Conservation (phyloP, 2,329 filamentous ascomycete genomes). For the Chaetomiaceae sp. region DNA sequence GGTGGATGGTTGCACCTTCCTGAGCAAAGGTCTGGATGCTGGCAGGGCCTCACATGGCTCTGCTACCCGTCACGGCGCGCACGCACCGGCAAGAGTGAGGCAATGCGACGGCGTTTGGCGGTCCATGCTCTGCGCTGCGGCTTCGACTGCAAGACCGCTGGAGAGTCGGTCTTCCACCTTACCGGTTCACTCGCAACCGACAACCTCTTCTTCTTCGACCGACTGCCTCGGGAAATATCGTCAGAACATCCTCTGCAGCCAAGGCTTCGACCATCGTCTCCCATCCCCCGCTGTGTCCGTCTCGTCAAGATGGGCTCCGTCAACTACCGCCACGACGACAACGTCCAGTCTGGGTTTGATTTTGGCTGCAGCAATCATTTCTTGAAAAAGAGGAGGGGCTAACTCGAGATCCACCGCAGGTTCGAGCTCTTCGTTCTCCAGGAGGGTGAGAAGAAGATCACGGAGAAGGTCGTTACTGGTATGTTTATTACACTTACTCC, state of each 20-base stretch:
- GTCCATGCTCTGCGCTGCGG: no score
- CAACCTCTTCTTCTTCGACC: neutral
- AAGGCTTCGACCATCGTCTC: neutral
- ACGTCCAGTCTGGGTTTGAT: conserved; percentile 29
- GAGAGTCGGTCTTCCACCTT: no score
- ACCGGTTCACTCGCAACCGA: no score
- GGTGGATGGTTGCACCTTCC: no score
- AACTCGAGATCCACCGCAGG: conserved; percentile 44
- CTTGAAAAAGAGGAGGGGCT: conserved; percentile 3
- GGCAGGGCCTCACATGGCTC: no score
- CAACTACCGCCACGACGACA: conserved; percentile 39
- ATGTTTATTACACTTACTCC: conserved; percentile 35
- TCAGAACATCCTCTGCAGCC: neutral
- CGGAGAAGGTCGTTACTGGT: conserved; percentile 86
- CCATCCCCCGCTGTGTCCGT: neutral
- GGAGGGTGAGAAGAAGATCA: conserved; percentile 90
- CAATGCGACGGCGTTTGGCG: no score
- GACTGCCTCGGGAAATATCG: neutral
- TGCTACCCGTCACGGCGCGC: no score
- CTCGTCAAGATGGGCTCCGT: conserved; percentile 31
- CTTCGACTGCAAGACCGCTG: no score
- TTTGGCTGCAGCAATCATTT: neutral
- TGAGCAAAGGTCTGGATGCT: no score
- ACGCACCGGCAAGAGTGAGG: no score
- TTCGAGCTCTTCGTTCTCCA: conserved; percentile 89